Evolutionary conservation across 352 stramenopile species (phyloP).

Genomic region (Phytopythium litorale): DNA sequence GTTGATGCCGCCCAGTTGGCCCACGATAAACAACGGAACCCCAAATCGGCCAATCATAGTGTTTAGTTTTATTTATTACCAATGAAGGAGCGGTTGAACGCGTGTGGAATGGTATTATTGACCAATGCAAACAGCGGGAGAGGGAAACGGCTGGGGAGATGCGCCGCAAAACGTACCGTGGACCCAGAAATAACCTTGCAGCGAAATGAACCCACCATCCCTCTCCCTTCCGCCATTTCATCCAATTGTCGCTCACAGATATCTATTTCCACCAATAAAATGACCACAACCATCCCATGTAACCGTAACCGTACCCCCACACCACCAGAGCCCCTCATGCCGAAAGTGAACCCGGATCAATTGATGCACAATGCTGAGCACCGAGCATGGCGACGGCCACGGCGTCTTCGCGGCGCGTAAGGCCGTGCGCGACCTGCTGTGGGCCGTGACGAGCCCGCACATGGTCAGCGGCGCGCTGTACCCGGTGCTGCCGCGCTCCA

Average conservation of each 20-base stretch:
- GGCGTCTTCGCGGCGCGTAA: conserved; percentile 31
- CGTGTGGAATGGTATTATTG: not conserved
- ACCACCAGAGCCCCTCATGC: too few species aligned
- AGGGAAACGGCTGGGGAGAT: conserved; percentile 6
- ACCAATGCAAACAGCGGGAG: not conserved
- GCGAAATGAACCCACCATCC: too few species aligned
- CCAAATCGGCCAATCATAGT: not conserved
- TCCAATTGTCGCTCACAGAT: too few species aligned
- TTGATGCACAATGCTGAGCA: not conserved
- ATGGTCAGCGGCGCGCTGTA: conserved; percentile 36
- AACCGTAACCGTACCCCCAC: not conserved
- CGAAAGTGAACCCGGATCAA: too few species aligned
- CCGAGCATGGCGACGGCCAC: not conserved
- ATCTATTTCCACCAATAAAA: too few species aligned
- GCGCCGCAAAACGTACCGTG: not conserved
- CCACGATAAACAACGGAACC: not conserved
- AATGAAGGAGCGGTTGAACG: not conserved
- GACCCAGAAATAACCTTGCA: not conserved
- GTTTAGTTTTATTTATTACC: not conserved
- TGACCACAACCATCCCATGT: too few species aligned
- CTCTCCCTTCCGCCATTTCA: too few species aligned
- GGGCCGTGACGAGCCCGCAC: conserved; percentile 54
- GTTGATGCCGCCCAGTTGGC: not conserved
- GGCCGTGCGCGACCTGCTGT: conserved; percentile 66
- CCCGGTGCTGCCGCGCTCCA: conserved; percentile 40